phyloP scores from a whole-genome alignment of 2,329 filamentous ascomycete species.

The Apiospora phragmitis region DNA sequence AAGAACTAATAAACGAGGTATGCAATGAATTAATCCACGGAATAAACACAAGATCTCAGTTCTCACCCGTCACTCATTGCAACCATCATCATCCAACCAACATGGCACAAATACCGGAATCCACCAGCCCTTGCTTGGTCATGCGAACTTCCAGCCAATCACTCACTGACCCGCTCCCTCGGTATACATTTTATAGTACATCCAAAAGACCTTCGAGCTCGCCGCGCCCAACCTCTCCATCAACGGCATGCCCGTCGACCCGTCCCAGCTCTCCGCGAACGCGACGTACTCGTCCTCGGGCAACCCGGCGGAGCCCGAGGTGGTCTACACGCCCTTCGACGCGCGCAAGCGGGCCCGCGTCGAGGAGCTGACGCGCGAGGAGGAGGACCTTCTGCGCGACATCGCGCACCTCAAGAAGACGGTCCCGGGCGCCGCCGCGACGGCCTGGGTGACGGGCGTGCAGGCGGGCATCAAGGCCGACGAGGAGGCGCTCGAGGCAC shows the following conservation, averaged over 20 bases:
- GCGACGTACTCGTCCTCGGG: background rate
- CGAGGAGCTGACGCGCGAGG: constrained; percentile 60
- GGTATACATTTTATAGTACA: constrained; percentile 48
- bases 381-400: constrained; percentile 64
- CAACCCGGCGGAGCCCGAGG: constrained; percentile 32
- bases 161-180: background rate
- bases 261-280: constrained; percentile 38
- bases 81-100: background rate
- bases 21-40: background rate
- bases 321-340: constrained; percentile 62
- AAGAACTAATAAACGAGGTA: constrained; percentile 61
- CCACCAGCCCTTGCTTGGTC: background rate
- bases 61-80: background rate
- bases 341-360: constrained; percentile 57
- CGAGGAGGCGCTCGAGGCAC: constrained; percentile 42
- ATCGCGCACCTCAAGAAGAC: constrained; percentile 60
- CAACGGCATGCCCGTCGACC: constrained; percentile 57
- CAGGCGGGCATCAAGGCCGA: constrained; percentile 44
- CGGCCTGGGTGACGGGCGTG: constrained; percentile 41
- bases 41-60: constrained; percentile 3
- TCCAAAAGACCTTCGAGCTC: constrained; percentile 58
- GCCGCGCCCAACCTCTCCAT: constrained; percentile 62
- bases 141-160: background rate
- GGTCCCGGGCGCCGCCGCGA: constrained; percentile 48
- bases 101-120: background rate